Base-by-base conservation (phyloP, 2,329 filamentous ascomycete species). In the Exophiala lecanii-corni region DNA sequence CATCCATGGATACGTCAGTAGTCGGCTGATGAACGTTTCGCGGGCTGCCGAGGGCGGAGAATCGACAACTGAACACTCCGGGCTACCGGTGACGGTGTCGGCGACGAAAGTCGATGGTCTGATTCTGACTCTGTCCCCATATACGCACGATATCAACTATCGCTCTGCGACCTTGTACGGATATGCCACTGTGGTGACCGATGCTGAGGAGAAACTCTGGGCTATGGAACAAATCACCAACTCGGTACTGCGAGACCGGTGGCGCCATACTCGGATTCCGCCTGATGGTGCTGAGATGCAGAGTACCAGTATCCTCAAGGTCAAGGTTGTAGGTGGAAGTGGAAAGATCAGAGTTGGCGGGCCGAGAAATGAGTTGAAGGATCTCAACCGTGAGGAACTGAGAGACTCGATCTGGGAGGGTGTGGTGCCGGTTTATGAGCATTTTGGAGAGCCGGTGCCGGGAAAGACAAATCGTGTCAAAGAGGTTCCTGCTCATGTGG, bases 121-220 rank as follows among this genome's bases (percentile, higher is more conserved):
- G 35, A 79, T 94, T 10, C 78, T 94, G 18, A 77, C 84, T 13
- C 74, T 92, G 9, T 87, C 86, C 0, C 84, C 87, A 12, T 84
- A 86, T 68, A 78, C 77, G 45, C 86, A 94, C 70, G 85, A 78
- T 67, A 89, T 87, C 71, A 91, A 94, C 70, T 94, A 91, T 69
- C 85, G 86, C 51, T 86, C 81, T 36, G 85, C 84, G 12, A 69
- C 87, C 5, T 71, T 91, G 5, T 87, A 89, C 58, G 89, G 87
- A 1, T 76, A 81, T 60, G 88, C 83, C 0, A 71, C 63, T 4
- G 62, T 84, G 2, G 84, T 94, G 6, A 76, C 76, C 1, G 78
- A 84, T 49, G 61, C 65, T 0, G 76, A 72, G 2, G 87, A 94
- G 68, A 85, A 86, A 59, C 62, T 86, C 3, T 92, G 78, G 67